Percentiles rank a stretch among this genome's conserved stretches.
phyloP scores from a whole-genome alignment of 768 basidiomycete species.

The Coprinopsis cinerea region DNA sequence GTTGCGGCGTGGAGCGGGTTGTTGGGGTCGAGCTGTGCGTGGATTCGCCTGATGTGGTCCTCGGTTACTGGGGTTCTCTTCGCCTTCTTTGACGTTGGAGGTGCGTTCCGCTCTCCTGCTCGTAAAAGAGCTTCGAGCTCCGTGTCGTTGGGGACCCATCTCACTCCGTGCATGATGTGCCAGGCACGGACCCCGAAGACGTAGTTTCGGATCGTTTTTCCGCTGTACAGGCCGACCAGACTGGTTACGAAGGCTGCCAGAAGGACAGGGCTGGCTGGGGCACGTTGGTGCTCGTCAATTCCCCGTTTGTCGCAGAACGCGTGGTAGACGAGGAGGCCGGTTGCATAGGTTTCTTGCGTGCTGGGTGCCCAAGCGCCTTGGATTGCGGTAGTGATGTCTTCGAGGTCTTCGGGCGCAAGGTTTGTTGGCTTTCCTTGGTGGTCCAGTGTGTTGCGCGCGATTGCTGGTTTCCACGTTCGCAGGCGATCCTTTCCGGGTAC shows the following conservation, averaged over 20 bases:
- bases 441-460: neutral
- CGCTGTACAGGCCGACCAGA: slow-evolving; percentile 27
- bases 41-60: slow-evolving; percentile 17
- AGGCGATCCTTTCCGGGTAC: slow-evolving; percentile 22
- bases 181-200: slow-evolving; percentile 35
- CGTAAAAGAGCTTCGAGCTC: slow-evolving; percentile 24
- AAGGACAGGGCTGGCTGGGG: slow-evolving; percentile 20
- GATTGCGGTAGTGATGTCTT: slow-evolving; percentile 21
- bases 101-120: slow-evolving; percentile 25
- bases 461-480: slow-evolving; percentile 19
- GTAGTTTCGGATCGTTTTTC: slow-evolving; percentile 30
- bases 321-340: slow-evolving; percentile 33
- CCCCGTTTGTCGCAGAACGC: slow-evolving; percentile 28
- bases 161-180: slow-evolving; percentile 37
- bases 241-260: slow-evolving; percentile 25
- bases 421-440: slow-evolving; percentile 1
- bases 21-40: slow-evolving; percentile 17
- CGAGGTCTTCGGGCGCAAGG: slow-evolving; percentile 17
- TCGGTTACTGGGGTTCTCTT: slow-evolving; percentile 27
- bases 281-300: slow-evolving; percentile 26
- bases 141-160: slow-evolving; percentile 21
- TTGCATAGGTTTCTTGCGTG: slow-evolving; percentile 30
- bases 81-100: slow-evolving; percentile 20
- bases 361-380: slow-evolving; percentile 20
- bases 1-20: slow-evolving; percentile 28